Conservation (phyloP, 78 protist species). For the Polysphondylium violaceum region DNA sequence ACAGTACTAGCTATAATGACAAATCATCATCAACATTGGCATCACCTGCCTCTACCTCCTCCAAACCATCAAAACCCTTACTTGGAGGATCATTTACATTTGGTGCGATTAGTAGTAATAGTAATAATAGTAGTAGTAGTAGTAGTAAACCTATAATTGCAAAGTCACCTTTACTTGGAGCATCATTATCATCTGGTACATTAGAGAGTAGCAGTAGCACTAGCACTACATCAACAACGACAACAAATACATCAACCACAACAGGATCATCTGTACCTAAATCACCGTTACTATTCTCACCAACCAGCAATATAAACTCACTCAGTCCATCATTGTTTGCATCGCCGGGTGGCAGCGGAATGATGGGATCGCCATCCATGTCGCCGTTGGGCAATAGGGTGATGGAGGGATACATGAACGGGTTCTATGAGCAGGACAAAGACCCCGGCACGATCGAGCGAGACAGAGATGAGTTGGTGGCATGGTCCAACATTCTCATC, state of each 20-base stretch:
- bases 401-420: slow-evolving; percentile 27
- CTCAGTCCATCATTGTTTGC: background rate
- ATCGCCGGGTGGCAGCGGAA: background rate
- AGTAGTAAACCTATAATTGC: background rate
- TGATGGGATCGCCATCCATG: background rate
- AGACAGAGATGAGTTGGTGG: background rate
- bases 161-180: background rate
- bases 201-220: background rate
- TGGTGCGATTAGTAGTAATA: background rate
- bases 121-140: background rate
- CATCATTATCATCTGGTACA: background rate
- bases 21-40: no score
- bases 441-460: background rate
- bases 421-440: slow-evolving; percentile 10
- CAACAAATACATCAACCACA: background rate
- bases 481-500: background rate
- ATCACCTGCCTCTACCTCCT: no score
- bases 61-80: slow-evolving; percentile 10
- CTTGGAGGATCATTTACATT: background rate
- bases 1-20: no score
- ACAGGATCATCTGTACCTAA: background rate
- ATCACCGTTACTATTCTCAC: slow-evolving; percentile 1
- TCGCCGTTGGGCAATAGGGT: background rate
- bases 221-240: no score
- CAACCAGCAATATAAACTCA: background rate